Evolutionary conservation across 306 rosid genomes (phyloP).

Genomic region (Amphicarpaea edgeworthii): DNA sequence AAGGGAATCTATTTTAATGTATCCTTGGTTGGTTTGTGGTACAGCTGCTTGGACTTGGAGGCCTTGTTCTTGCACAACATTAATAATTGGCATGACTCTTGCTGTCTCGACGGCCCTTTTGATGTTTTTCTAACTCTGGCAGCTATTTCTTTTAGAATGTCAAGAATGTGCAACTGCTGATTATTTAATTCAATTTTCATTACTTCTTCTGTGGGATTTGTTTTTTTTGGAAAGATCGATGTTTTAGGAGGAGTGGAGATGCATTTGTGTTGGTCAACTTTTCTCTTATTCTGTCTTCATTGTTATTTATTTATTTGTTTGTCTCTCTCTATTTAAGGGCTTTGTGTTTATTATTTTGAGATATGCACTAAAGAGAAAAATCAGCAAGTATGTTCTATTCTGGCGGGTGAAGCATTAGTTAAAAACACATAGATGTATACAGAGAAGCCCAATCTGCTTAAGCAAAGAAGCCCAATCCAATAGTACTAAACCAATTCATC

Average conservation of each 20-base stretch:
- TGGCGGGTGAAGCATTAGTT: too few relatives aligned
- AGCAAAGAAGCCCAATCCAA: too few relatives aligned
- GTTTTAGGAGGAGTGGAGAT: neutral
- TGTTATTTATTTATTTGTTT: neutral
- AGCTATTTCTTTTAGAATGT: neutral
- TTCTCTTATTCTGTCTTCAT: neutral
- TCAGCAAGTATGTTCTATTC: too few relatives aligned
- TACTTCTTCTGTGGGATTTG: conserved; percentile 24
- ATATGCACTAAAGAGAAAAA: too few relatives aligned
- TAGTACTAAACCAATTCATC: too few relatives aligned
- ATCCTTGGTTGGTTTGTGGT: conserved; percentile 34
- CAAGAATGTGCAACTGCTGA: neutral
- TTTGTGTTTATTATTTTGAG: neutral
- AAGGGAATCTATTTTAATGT: conserved; percentile 21
- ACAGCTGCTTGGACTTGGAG: conserved; percentile 53
- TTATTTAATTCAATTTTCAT: conserved; percentile 41
- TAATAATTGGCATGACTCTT: conserved; percentile 25
- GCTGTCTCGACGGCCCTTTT: conserved; percentile 33
- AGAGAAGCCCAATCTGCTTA: too few relatives aligned
- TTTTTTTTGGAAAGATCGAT: conserved; percentile 1
- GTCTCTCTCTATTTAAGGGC: neutral
- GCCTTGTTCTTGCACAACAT: conserved; percentile 29
- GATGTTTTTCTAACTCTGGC: conserved; percentile 23
- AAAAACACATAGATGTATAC: too few relatives aligned
- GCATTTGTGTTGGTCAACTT: neutral